These are phyloP conservation scores for Pecoramyces ruminantium DNA, from an alignment of 192 early-diverging fungal species.

Conservation along the genomic window DNA sequence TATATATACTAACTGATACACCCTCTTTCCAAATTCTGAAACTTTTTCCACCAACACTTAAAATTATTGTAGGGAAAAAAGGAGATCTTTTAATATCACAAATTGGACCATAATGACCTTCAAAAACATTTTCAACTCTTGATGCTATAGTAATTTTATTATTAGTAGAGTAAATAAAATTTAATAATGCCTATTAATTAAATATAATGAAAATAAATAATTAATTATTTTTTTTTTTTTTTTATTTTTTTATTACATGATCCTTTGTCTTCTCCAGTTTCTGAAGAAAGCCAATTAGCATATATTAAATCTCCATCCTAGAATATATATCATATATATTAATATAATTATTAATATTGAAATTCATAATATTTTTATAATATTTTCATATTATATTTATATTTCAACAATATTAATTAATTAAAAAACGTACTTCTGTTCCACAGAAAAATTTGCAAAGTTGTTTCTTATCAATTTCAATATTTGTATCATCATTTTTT, in stretches of 20 bases:
- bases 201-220: no score
- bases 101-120: conserved; percentile 32
- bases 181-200: no score
- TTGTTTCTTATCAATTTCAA: not conserved
- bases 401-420: no score
- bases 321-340: not conserved
- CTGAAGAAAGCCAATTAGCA: conserved; percentile 36
- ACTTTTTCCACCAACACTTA: conserved; percentile 39
- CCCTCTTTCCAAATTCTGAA: conserved; percentile 44
- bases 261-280: conserved; percentile 39
- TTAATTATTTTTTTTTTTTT: no score
- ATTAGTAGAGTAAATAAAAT: no score
- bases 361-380: no score
- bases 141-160: conserved; percentile 24
- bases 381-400: no score
- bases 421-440: conserved; percentile 22
- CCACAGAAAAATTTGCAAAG: conserved; percentile 33
- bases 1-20: conserved; percentile 7
- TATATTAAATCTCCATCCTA: conserved; percentile 43
- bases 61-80: conserved; percentile 39
- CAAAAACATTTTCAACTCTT: conserved; percentile 25
- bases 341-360: no score
- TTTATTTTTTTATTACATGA: conserved; percentile 4
- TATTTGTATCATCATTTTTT: not conserved
- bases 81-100: conserved; percentile 38